Base-by-base conservation (phyloP, 331 rosid genomes). In the Saraca asoca region DNA sequence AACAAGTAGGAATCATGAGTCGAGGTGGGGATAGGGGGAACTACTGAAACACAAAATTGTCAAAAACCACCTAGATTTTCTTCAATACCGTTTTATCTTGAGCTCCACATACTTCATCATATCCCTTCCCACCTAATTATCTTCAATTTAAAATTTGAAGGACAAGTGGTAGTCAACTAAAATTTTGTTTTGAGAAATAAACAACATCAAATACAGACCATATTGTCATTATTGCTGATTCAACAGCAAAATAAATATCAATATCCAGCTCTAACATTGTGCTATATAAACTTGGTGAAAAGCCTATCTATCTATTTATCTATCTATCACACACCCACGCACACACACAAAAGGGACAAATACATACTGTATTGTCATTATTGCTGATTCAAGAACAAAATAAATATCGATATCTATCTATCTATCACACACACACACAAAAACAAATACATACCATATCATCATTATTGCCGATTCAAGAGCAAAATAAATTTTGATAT, bases 131-230 rank as follows among this genome's bases (percentile, higher is more conserved):
- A 46, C 55, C 37, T 31, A 14, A 62, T 29, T 46, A 31, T 46
- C 14, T 29, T 46, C 5, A 1, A 43, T 3, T 11, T 5, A 12
- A 1, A 43, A 0, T 11, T 5, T 10, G 14, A 43, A 48, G 12
- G 3, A 54, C 55, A 62, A 14, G 9, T 29, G 14, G 14, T 0
- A 14, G 19, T 37, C 20, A 63, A 56, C 16, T 31, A 33, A 69
- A 57, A 39, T 54, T 19, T 44, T 45, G 14, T 6, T n/a, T 34
- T 63, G 18, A 44, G 57, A 62, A 10, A 72, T 35, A 37, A 41
- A 63, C 33, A 18, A 18, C 43, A 4, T 17, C 56, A 24, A n/a
- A 64, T 19, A 63, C 43, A 6, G 24, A 31, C 16, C 17, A 45
- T n/a, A n/a, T 45, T 15, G 0, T 17, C 31, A 0, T 1, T 24